Evolutionary conservation across 257 asterid species (phyloP), one percentile per base, ranked within the genome.

Genomic region (Cynanchum wilfordii): DNA sequence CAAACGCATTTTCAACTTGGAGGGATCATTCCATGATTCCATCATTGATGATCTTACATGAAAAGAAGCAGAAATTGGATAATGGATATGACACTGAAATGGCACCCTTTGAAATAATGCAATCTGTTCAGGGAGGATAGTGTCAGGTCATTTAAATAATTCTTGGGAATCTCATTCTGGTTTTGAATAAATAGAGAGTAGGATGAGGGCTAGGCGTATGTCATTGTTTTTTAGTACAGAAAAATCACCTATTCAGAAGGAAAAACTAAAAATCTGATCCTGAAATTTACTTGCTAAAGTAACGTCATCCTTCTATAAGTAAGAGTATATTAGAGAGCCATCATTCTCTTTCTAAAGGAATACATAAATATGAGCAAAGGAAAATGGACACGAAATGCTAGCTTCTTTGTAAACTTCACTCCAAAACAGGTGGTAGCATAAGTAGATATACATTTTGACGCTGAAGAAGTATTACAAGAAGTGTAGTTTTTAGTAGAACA

Each of bases 11-110:
- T 73, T 70, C 66, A 82, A 75, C 76, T 77, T 85, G 51, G 78
- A 60, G 33, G 86, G 85, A 15, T 82, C 81, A 2, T 67, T 22
- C 60, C 73, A 82, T 25, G 73, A 71, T 45, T 84, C 84, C 80
- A 73, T 81, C 75, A 73, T 42, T 7, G 87, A 76, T 13, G 79
- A 68, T 66, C 78, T 84, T 49, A 73, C 64, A 42, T 86, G 73
- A 80, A 84, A 79, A 5, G 69, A 49, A 51, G 79, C 69, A 70
- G 93, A 74, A 76, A 66, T 38, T 73, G 75, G 75, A 62, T 51
- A 55, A 65, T 77, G 63, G 73, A 52, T 66, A 19, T n/a, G 80
- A 27, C 68, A 29, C 47, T 52, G 86, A 75, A 49, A 56, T 4
- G 62, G 64, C 71, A 54, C 69, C 44, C 66, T 72, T 66, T 76